Percentiles rank a stretch among this genome's conserved stretches.
phyloP scores from a whole-genome alignment of 2,329 filamentous ascomycete species.

The Penicillium sp. region DNA sequence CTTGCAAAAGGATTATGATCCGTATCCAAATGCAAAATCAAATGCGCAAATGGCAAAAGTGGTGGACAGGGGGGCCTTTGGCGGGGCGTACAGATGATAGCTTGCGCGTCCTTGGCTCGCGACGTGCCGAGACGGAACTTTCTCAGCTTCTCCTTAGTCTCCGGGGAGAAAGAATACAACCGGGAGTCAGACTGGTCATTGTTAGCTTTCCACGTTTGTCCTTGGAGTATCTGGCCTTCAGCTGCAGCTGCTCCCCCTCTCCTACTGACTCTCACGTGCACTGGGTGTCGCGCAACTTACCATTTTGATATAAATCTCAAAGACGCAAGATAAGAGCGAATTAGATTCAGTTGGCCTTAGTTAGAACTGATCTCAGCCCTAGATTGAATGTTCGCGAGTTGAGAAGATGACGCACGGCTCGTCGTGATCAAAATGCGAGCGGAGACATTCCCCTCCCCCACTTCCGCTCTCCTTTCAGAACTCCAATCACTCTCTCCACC shows the following conservation, averaged over 20 bases:
- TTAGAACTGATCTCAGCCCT: background rate
- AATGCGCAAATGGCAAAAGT: background rate
- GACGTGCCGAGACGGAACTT: constrained; percentile 95
- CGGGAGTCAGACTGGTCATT: constrained; percentile 72
- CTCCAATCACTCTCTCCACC: background rate
- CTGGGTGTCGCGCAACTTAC: constrained; percentile 2
- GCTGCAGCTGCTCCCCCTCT: background rate
- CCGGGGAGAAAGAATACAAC: constrained; percentile 88
- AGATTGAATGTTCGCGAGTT: background rate
- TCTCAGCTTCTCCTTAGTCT: constrained; percentile 84
- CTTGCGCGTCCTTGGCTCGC: constrained; percentile 80
- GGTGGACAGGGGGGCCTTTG: background rate
- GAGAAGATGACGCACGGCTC: background rate
- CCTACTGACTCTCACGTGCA: background rate
- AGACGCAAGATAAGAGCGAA: background rate
- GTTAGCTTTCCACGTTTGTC: constrained; percentile 5
- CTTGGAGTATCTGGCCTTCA: background rate
- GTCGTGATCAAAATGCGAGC: constrained; percentile 19
- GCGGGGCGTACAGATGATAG: constrained; percentile 78
- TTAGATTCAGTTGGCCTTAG: background rate
- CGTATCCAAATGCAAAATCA: background rate
- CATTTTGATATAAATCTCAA: constrained; percentile 2
- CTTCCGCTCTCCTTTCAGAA: constrained; percentile 8
- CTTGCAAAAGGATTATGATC: background rate
- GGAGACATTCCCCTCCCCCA: constrained; percentile 21